Conservation (phyloP, 1,284 basidiomycete genomes). For the Ceratobasidium sp. region DNA sequence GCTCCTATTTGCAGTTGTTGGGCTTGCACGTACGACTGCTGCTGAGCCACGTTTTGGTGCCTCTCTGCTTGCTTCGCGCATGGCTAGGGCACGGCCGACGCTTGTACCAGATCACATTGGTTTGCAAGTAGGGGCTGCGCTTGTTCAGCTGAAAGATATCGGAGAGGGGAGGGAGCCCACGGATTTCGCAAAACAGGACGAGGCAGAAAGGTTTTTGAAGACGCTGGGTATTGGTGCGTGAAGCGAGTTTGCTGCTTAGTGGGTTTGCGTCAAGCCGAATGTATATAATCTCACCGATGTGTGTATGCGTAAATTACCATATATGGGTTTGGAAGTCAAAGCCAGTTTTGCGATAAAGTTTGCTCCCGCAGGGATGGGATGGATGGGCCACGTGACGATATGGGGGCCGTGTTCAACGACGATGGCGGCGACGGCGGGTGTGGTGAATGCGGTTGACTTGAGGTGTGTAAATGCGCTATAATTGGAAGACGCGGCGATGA, state of each 20-base stretch:
- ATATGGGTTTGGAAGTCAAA: constrained; percentile 12
- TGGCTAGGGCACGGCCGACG: not conserved
- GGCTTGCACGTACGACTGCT: not conserved
- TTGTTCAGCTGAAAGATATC: constrained; percentile 1
- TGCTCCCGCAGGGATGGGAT: not conserved
- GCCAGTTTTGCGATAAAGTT: constrained; percentile 15
- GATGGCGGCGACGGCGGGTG: constrained; percentile 38
- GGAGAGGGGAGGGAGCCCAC: not conserved
- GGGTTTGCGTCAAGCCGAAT: not conserved
- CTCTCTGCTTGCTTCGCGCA: not conserved
- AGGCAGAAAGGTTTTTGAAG: not conserved
- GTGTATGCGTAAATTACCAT: constrained; percentile 13
- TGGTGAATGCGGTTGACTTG: constrained; percentile 8
- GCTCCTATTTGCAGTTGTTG: not conserved
- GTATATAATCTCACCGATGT: not conserved
- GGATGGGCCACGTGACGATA: constrained; percentile 32
- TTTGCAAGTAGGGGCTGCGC: not conserved
- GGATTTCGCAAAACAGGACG: not conserved
- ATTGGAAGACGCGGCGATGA: not conserved
- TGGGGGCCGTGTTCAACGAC: constrained; percentile 31
- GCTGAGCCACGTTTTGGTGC: not conserved
- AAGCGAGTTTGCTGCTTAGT: not conserved
- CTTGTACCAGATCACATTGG: constrained; percentile 20
- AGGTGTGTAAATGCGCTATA: constrained; percentile 8
- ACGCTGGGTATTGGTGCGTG: constrained; percentile 1